Percentiles rank a stretch among this genome's conserved stretches.
Conservation (phyloP, 2,329 filamentous ascomycete species). For the Diatrype stigma region DNA sequence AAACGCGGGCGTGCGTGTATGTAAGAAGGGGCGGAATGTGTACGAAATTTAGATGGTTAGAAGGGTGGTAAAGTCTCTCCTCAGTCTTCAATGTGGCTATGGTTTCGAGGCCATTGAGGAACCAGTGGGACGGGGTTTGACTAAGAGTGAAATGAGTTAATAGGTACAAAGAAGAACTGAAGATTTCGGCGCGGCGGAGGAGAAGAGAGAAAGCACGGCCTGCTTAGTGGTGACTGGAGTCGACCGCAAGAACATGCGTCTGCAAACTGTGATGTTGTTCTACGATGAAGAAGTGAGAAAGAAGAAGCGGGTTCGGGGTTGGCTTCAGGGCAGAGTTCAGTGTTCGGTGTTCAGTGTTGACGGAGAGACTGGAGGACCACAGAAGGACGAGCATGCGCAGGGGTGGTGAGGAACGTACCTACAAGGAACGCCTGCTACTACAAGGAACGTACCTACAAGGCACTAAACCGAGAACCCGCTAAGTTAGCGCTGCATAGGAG, state of each 20-base stretch:
- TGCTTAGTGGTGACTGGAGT: slow-evolving; percentile 6
- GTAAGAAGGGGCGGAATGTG: slow-evolving; percentile 10
- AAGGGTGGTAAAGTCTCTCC: slow-evolving; percentile 10
- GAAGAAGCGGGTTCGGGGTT: slow-evolving; percentile 17
- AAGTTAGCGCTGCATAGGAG: neutral
- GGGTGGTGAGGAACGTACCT: slow-evolving; percentile 2
- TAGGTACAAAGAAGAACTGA: slow-evolving; percentile 13
- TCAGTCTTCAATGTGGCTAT: slow-evolving; percentile 19
- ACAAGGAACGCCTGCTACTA: neutral
- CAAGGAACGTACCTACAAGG: too few relatives aligned
- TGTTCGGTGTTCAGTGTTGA: too few relatives aligned
- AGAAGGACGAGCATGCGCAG: neutral
- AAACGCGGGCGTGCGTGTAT: neutral
- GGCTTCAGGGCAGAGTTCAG: too few relatives aligned
- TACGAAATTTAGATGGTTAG: slow-evolving; percentile 21
- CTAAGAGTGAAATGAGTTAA: slow-evolving; percentile 12
- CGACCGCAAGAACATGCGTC: neutral
- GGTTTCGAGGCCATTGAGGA: slow-evolving; percentile 18
- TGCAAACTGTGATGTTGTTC: slow-evolving; percentile 11
- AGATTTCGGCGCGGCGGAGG: slow-evolving; percentile 7
- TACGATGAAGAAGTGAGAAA: slow-evolving; percentile 14
- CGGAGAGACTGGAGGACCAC: neutral
- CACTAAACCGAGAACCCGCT: neutral
- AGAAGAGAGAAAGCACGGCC: slow-evolving; percentile 12
- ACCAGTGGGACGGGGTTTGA: slow-evolving; percentile 6